Base-by-base conservation (phyloP, 2,329 filamentous ascomycete species). In the Pseudopithomyces maydicus region DNA sequence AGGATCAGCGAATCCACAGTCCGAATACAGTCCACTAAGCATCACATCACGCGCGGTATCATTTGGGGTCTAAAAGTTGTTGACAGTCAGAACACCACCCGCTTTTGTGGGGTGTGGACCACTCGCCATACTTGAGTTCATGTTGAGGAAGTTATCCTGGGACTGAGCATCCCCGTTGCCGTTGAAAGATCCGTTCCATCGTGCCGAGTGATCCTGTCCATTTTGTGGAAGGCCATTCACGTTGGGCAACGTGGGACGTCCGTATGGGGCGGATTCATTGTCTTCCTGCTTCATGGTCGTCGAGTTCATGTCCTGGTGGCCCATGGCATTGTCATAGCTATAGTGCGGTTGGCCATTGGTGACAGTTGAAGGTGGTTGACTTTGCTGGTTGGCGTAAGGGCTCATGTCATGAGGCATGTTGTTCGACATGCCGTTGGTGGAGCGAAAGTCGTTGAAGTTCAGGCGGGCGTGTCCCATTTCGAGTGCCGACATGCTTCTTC, bases 21-120 rank as follows among this genome's bases (percentile, higher is more conserved):
- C 77, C 69, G 78, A 77, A 68, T 80, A 81, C 48, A 81, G 72
- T 68, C 75, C 77, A 74, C 74, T 77, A 75, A 81, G 80, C 76
- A 81, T 78, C 72, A 73, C 78, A 64, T 80, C 77, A 72, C 78
- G 76, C 63, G 73, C 74, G 68, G 75, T 71, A 68, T 80, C 77
- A 71, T 76, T 74, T 63, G 74, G 69, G 68, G 69, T 72, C 71
- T 75, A 75, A 64, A 77, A 78, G 61, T 74, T 72, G 64, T 73
- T 67, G 55, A 67, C 66, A 64, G 78, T 79, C 68, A 78, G 73
- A 70, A 74, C 69, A 65, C 67, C 67, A 70, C 78, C 74, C 68
- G 74, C 68, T 74, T 80, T 81, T 72, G 77, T 68, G 68, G 74
- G 70, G 63, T 69, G 65, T 71, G 76, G 74, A 62, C 72, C 71